A percentile compares a stretch with the other conserved stretches of the same genome.
phyloP scores from a whole-genome alignment of 2,329 filamentous ascomycete genomes.

The Colletotrichum simmondsii region DNA sequence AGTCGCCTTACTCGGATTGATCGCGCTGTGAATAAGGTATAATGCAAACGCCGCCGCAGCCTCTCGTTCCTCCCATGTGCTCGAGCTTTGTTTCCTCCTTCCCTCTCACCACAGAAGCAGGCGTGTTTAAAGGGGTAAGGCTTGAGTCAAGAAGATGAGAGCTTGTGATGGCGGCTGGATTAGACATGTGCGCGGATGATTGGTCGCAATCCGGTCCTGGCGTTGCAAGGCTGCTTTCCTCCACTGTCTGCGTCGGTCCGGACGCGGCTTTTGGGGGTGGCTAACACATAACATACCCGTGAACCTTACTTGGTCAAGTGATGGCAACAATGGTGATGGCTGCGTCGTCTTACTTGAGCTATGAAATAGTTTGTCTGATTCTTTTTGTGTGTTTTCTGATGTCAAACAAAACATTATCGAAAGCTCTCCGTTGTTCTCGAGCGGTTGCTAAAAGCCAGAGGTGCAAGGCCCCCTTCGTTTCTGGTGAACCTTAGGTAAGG shows the following conservation, averaged over 20 bases:
- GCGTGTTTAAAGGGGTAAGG: neutral
- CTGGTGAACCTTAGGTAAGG: neutral
- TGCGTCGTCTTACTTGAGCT: too few species aligned
- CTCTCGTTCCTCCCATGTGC: slow-evolving; percentile 30
- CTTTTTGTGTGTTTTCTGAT: neutral
- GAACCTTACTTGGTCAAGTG: neutral
- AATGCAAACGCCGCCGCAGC: slow-evolving; percentile 19
- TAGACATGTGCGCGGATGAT: slow-evolving; percentile 34
- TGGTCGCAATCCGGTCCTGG: slow-evolving; percentile 29
- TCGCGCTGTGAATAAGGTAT: neutral
- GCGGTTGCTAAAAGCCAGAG: slow-evolving; percentile 22
- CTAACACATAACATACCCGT: too few species aligned
- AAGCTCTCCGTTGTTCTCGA: neutral
- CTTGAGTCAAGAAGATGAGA: slow-evolving; percentile 9
- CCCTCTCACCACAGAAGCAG: neutral
- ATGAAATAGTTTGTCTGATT: neutral
- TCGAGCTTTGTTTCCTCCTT: neutral
- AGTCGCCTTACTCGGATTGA: too few species aligned
- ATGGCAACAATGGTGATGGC: neutral
- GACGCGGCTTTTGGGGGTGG: neutral
- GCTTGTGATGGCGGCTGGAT: slow-evolving; percentile 31
- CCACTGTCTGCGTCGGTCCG: neutral
- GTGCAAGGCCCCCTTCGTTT: slow-evolving; percentile 15
- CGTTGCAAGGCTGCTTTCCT: neutral
- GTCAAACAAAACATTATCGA: neutral